Conservation (phyloP, 768 basidiomycete genomes). For the Tricholoma furcatifolium region DNA sequence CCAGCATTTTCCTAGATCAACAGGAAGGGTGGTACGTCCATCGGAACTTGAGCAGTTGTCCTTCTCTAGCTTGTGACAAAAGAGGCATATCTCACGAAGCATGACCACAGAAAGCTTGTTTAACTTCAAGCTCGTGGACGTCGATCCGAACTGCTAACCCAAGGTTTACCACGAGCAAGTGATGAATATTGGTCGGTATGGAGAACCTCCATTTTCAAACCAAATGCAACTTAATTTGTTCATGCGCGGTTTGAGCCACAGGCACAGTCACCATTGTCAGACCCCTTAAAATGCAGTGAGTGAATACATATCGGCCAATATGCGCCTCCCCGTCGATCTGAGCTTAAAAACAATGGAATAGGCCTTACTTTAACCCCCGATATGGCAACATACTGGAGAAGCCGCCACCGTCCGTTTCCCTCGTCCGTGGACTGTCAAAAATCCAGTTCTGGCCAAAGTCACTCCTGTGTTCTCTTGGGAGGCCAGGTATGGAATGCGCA, state of each 20-base stretch:
- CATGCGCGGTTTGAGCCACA: too few species aligned
- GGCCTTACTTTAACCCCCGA: neutral
- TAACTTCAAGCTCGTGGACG: slow-evolving; percentile 1
- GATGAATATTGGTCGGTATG: too few species aligned
- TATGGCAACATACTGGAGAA: neutral
- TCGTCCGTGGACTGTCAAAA: slow-evolving; percentile 1
- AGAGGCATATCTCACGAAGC: neutral
- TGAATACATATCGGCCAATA: neutral
- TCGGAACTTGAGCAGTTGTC: neutral
- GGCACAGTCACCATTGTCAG: too few species aligned
- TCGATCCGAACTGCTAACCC: neutral
- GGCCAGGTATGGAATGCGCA: neutral
- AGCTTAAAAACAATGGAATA: neutral
- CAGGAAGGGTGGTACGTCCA: neutral
- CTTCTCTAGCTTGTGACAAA: neutral
- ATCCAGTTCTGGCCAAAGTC: neutral
- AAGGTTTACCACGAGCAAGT: too few species aligned
- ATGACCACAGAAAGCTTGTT: neutral
- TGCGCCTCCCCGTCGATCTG: neutral
- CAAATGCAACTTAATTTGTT: too few species aligned
- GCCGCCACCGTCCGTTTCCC: neutral
- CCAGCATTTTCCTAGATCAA: too few species aligned
- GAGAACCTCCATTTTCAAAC: too few species aligned
- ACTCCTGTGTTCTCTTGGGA: neutral
- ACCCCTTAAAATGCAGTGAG: neutral